Conservation (phyloP, 2,329 filamentous ascomycete genomes). For the Xylaria sp. region DNA sequence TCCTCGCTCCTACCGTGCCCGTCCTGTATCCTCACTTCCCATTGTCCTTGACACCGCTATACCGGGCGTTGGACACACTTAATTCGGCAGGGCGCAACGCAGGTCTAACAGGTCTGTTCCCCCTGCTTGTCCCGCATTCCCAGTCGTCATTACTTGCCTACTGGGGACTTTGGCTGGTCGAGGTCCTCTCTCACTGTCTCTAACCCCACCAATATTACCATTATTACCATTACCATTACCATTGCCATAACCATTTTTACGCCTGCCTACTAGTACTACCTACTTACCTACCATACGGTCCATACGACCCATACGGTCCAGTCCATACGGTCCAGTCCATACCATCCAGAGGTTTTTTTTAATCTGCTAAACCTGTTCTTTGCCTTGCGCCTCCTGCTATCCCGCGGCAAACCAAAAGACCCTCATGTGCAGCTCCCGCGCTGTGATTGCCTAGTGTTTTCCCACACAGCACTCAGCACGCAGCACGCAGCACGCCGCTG, state of each 20-base stretch:
- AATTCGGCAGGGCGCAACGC: constrained; percentile 12
- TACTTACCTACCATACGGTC: too few relatives aligned
- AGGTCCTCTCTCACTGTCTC: neutral
- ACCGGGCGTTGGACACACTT: constrained; percentile 21
- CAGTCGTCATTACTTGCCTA: constrained; percentile 29
- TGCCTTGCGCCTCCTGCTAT: constrained; percentile 5
- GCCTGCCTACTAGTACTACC: too few relatives aligned
- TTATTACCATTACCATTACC: neutral
- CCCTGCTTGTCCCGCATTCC: constrained; percentile 15
- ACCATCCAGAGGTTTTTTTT: constrained; percentile 14
- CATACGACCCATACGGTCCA: neutral
- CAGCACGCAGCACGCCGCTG: constrained; percentile 15
- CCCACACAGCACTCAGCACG: neutral
- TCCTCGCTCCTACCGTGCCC: neutral
- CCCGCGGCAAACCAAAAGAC: neutral
- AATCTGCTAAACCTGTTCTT: constrained; percentile 1
- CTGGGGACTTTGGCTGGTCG: constrained; percentile 6
- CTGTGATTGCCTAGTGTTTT: constrained; percentile 6
- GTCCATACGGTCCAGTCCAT: neutral
- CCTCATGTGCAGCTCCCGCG: constrained; percentile 12
- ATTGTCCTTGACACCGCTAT: constrained; percentile 13
- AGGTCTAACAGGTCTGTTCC: neutral
- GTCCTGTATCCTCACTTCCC: constrained; percentile 18
- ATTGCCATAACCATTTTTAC: too few relatives aligned
- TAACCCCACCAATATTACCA: constrained; percentile 33